Evolutionary conservation across 345 rosid species (phyloP).

Genomic region (Gynandropsis gynandra): DNA sequence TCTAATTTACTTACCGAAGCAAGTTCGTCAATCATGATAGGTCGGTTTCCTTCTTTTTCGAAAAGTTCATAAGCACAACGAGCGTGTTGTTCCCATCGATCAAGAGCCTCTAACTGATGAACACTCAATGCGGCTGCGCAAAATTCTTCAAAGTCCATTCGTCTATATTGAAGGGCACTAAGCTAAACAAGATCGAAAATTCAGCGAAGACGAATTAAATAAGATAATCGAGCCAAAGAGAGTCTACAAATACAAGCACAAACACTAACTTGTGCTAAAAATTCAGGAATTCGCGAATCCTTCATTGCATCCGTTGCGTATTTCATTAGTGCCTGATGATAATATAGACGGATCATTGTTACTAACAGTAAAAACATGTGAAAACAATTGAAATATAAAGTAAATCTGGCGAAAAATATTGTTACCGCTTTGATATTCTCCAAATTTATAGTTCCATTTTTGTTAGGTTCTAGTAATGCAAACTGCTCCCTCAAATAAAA

Average conservation of each 20-base stretch:
- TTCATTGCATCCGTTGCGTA: slow-evolving; percentile 88
- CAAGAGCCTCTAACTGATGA: slow-evolving; percentile 88
- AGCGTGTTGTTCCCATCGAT: slow-evolving; percentile 81
- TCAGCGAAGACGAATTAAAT: neutral
- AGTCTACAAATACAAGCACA: slow-evolving; percentile 11
- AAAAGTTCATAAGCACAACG: slow-evolving; percentile 79
- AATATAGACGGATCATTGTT: too few relatives aligned
- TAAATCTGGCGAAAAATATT: neutral
- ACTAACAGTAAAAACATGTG: slow-evolving; percentile 16
- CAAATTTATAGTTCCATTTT: slow-evolving; percentile 51
- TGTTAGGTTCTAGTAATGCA: slow-evolving; percentile 61
- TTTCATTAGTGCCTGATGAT: slow-evolving; percentile 64
- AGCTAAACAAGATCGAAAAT: slow-evolving; percentile 43
- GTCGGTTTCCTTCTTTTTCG: slow-evolving; percentile 86
- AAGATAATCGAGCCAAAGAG: neutral
- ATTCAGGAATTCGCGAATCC: slow-evolving; percentile 70
- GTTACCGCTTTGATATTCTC: slow-evolving; percentile 67
- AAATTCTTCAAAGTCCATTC: slow-evolving; percentile 92
- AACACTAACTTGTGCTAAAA: slow-evolving; percentile 44
- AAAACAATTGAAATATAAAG: neutral
- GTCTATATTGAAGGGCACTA: slow-evolving; percentile 73
- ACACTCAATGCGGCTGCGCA: slow-evolving; percentile 91
- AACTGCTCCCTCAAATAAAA: slow-evolving; percentile 69
- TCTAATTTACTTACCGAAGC: slow-evolving; percentile 65
- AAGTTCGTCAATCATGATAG: slow-evolving; percentile 82